phyloP scores from a whole-genome alignment of 768 basidiomycete species.

The Auriscalpium vulgare region DNA sequence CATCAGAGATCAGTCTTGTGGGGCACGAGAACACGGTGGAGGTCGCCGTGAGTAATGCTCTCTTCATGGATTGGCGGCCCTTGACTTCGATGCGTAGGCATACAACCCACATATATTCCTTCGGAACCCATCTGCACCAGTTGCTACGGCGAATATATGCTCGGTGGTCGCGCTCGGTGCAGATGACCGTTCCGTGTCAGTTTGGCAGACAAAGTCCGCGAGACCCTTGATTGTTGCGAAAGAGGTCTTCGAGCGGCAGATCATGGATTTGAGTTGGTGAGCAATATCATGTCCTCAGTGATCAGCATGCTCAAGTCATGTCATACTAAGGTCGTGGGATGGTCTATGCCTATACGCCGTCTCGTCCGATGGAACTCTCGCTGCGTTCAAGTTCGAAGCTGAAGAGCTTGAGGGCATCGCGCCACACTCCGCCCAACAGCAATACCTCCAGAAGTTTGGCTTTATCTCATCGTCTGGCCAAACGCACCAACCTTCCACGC shows the following conservation, averaged over 20 bases:
- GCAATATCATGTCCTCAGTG: conserved; percentile 18
- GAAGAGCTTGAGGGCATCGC: conserved; percentile 80
- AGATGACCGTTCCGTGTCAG: conserved; percentile 86
- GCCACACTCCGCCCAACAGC: conserved; percentile 60
- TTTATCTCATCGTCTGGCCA: conserved; percentile 64
- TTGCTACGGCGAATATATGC: conserved; percentile 77
- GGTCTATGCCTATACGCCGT: conserved; percentile 89
- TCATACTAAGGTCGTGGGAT: conserved; percentile 70
- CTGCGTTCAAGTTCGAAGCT: conserved; percentile 75
- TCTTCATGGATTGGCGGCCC: neutral
- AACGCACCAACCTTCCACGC: conserved; percentile 37
- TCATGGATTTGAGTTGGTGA: conserved; percentile 94
- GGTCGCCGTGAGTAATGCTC: conserved; percentile 61
- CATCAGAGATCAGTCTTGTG: conserved; percentile 86
- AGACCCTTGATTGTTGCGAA: conserved; percentile 88
- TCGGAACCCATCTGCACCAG: conserved; percentile 56
- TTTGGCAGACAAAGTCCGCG: conserved; percentile 93
- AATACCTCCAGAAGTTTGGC: conserved; percentile 77
- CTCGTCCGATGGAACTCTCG: conserved; percentile 93
- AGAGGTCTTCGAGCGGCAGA: conserved; percentile 90
- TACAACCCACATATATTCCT: conserved; percentile 96
- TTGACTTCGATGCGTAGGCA: conserved; percentile 33
- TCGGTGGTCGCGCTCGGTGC: conserved; percentile 91
- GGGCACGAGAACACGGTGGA: conserved; percentile 97
- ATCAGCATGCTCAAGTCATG: conserved; percentile 4